Conservation (phyloP, 208 protist genomes). For the Lotmaria passim region DNA sequence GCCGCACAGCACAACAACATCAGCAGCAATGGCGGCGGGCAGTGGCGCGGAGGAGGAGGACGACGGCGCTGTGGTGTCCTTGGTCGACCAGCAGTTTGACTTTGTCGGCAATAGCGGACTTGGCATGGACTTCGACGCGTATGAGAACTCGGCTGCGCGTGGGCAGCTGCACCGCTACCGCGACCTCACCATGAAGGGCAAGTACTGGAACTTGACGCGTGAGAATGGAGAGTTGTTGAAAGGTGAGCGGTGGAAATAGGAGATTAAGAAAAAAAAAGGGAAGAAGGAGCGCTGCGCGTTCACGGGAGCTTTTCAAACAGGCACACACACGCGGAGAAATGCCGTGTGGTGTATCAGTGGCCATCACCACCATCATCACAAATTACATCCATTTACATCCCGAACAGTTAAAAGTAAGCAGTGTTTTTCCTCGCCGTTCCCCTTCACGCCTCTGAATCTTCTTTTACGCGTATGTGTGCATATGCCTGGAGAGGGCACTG, state of each 20-base stretch:
- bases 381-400: no score
- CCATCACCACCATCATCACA: background rate
- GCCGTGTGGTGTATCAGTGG: no score
- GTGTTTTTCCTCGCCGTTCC: no score
- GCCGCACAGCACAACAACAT: background rate
- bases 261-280: no score
- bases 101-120: constrained; percentile 67
- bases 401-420: no score
- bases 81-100: constrained; percentile 88
- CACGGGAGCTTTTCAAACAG: no score
- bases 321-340: no score
- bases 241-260: constrained; percentile 51
- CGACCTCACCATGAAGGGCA: constrained; percentile 88
- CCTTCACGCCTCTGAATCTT: no score
- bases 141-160: constrained; percentile 61
- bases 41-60: constrained; percentile 1
- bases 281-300: background rate
- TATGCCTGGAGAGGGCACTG: no score
- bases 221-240: constrained; percentile 50
- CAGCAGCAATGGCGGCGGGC: background rate
- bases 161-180: constrained; percentile 78
- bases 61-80: constrained; percentile 31
- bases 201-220: constrained; percentile 77
- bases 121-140: constrained; percentile 66
- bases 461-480: no score